Percentiles rank a stretch among this genome's conserved stretches.
phyloP scores from a whole-genome alignment of 257 asterid species.

The Scutellaria barbata region DNA sequence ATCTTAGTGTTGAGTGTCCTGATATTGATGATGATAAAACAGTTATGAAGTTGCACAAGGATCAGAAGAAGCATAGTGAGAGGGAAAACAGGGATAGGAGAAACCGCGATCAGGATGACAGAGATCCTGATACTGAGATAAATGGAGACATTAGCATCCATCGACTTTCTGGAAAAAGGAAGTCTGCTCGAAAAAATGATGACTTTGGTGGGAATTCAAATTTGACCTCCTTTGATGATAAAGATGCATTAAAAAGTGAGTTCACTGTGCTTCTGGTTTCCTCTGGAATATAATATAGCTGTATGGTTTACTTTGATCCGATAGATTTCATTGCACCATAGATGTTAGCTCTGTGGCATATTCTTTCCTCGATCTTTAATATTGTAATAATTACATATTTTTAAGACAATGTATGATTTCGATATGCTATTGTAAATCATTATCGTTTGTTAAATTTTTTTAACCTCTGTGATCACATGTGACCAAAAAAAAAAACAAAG shows the following conservation, averaged over 20 bases:
- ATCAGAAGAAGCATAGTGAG: conserved; percentile 76
- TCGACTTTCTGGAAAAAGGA: conserved; percentile 71
- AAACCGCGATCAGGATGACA: conserved; percentile 72
- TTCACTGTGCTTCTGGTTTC: conserved; percentile 22
- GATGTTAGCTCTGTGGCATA: conserved; percentile 10
- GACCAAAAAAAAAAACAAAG: not conserved
- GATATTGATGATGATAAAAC: conserved; percentile 85
- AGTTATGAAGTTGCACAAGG: conserved; percentile 69
- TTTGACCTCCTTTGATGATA: conserved; percentile 69
- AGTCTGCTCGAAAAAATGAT: conserved; percentile 68
- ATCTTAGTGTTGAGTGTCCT: conserved; percentile 78
- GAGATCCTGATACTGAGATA: conserved; percentile 68
- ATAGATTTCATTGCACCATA: conserved; percentile 3
- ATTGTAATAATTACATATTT: not conserved
- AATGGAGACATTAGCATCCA: conserved; percentile 69
- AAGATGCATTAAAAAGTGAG: conserved; percentile 88
- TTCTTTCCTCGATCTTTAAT: not conserved
- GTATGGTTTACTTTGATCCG: conserved; percentile 24
- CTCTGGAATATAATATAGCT: conserved; percentile 12
- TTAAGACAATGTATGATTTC: conserved; percentile 5
- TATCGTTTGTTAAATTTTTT: not conserved
- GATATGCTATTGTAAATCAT: not conserved
- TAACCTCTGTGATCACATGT: not conserved
- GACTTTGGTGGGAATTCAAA: conserved; percentile 70
- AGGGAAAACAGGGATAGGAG: conserved; percentile 77